Percentiles rank a stretch among this genome's conserved stretches.
Conservation (phyloP, 192 early-diverging fungal genomes). For the Physocladia obscura region DNA sequence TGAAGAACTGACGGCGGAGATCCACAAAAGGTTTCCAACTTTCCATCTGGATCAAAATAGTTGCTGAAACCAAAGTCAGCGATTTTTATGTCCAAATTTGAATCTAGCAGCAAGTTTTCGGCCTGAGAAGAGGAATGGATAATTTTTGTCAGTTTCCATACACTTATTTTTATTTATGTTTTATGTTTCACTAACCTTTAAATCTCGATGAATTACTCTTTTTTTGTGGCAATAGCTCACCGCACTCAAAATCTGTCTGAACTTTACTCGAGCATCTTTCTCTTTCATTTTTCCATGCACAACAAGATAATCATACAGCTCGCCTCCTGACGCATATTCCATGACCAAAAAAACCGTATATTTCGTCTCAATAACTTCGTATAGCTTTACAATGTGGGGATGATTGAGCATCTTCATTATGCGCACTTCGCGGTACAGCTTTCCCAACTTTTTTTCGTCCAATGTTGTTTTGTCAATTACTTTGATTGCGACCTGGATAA, state of each 20-base stretch:
- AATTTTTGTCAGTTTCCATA: constrained; percentile 6
- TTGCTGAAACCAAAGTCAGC: constrained; percentile 67
- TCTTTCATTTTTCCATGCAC: constrained; percentile 78
- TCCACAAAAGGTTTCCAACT: constrained; percentile 69
- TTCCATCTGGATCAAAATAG: constrained; percentile 55
- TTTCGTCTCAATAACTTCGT: constrained; percentile 87
- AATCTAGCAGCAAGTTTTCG: constrained; percentile 56
- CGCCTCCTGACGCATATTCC: constrained; percentile 91
- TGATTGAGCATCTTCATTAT: constrained; percentile 77
- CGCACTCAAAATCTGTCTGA: constrained; percentile 61
- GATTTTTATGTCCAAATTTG: constrained; percentile 60
- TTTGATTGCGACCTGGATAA: constrained; percentile 59
- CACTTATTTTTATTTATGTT: constrained; percentile 36
- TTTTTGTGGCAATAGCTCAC: constrained; percentile 66
- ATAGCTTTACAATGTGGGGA: constrained; percentile 81
- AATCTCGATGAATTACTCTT: constrained; percentile 53
- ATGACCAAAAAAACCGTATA: constrained; percentile 89
- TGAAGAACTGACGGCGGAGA: constrained; percentile 52
- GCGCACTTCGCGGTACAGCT: constrained; percentile 63
- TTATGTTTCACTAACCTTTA: constrained; percentile 23
- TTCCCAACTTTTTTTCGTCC: constrained; percentile 63
- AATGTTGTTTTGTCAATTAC: constrained; percentile 63
- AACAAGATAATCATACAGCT: constrained; percentile 95
- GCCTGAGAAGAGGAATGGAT: constrained; percentile 47
- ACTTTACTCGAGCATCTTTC: constrained; percentile 60